Evolutionary conservation across 495 filamentous ascomycete genomes (phyloP), one percentile per base, ranked within the genome.

Genomic region (Neurospora sp.): DNA sequence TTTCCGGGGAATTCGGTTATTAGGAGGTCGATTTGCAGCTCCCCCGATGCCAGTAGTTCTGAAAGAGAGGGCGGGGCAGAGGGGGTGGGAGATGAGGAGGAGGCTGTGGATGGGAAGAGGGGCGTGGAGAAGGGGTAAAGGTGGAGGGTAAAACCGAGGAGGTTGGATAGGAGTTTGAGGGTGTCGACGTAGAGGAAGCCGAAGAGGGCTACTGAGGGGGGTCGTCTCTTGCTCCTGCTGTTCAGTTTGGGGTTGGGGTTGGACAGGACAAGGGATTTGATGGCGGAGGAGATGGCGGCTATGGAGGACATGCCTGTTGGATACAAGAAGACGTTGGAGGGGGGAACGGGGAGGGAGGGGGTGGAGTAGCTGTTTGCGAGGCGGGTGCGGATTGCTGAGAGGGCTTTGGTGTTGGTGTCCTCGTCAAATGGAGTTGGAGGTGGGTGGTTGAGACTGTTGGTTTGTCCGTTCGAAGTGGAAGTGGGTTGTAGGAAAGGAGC

Each of bases 1-100:
- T 81, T 81, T 5, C 77, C 75, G 14, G 78, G 78, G 70, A 79
- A 81, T 27, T 81, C 79, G 69, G 79, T 81, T 31, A 81, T 42
- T 0, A 79, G 18, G 0, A 71, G 70, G 42, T 75, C 71, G 14
- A 78, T 14, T 4, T n/a, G 0, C 6, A 48, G 6, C 2, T 12
- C 35, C 7, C 12, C 1, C 4, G 35, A 35, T 4, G 4, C 5
- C 5, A 35, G 35, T 35, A 11, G 8, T 12, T 69, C 70, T 40
- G 4, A 74, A 48, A 4, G 7, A 1, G 69, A 73, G 35, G 27
- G n/a, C n/a, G n/a, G n/a, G n/a, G n/a, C n/a, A n/a, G n/a, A n/a
- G n/a, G n/a, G n/a, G n/a, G n/a, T n/a, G n/a, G n/a, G n/a, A n/a
- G n/a, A n/a, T n/a, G n/a, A n/a, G n/a, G n/a, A n/a, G n/a, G n/a